A percentile compares a stretch with the other conserved stretches of the same genome.
Evolutionary conservation across 768 basidiomycete genomes (phyloP).

Genomic region (Leccinellum luteum): DNA sequence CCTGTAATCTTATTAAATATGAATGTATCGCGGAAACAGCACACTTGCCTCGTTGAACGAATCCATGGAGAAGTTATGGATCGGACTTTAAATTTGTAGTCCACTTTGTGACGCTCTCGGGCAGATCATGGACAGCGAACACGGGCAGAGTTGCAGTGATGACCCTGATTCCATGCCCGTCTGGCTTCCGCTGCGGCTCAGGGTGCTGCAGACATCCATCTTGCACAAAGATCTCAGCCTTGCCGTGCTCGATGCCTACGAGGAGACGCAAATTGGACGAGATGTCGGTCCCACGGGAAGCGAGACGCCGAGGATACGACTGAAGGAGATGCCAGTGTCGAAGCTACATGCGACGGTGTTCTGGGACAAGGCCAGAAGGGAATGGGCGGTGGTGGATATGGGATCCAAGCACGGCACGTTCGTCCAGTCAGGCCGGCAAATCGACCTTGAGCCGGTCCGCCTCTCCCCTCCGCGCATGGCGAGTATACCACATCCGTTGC

Average conservation of each 20-base stretch:
- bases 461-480: slow-evolving; percentile 65
- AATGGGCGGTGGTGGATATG: slow-evolving; percentile 82
- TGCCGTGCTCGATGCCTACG: slow-evolving; percentile 59
- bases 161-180: slow-evolving; percentile 36
- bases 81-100: slow-evolving; percentile 24
- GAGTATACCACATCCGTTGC: slow-evolving; percentile 62
- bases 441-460: slow-evolving; percentile 37
- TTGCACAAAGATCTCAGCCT: slow-evolving; percentile 51
- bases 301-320: slow-evolving; percentile 59
- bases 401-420: slow-evolving; percentile 86
- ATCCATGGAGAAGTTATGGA: slow-evolving; percentile 38
- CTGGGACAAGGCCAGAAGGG: slow-evolving; percentile 56
- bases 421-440: slow-evolving; percentile 32
- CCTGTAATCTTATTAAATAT: slow-evolving; percentile 37
- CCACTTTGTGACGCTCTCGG: neutral
- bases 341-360: slow-evolving; percentile 76
- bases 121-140: slow-evolving; percentile 16
- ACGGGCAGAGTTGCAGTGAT: slow-evolving; percentile 22
- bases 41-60: slow-evolving; percentile 35
- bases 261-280: slow-evolving; percentile 72
- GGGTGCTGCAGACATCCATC: slow-evolving; percentile 39
- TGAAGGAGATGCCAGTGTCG: slow-evolving; percentile 84
- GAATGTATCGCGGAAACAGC: neutral
- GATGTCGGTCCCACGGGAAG: slow-evolving; percentile 55
- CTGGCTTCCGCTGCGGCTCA: slow-evolving; percentile 44